Base-by-base conservation (phyloP, 768 basidiomycete genomes). In the Leccinum disarticulatum region DNA sequence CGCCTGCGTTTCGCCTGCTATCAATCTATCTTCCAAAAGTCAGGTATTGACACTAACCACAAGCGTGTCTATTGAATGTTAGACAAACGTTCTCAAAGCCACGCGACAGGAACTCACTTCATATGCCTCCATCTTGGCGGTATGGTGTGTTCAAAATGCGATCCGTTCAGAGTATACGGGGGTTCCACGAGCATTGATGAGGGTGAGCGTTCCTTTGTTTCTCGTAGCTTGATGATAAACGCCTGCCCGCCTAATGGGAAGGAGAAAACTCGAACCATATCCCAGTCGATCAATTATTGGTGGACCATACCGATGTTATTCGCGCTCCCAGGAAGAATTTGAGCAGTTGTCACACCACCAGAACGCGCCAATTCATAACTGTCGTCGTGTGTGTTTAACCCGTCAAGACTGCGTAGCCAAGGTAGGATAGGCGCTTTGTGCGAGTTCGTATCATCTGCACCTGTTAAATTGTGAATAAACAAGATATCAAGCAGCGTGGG, bases 401-500 rank as follows among this genome's bases (percentile, higher is more conserved):
- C 80, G 47, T 82, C 81, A 11, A 80, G 64, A 13, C 75, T 76
- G 4, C 79, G 71, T 14, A 83, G 66, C 85, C 87, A 91, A 6
- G 91, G 91, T 25, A 85, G 67, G 56, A 89, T 80, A 1, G 90
- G 82, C 0, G 78, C 79, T 55, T 83, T 79, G 35, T 69, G 17
- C 11, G 87, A 88, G 68, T 87, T 86, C 28, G 67, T 79, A 65
- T 91, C 90, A 51, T 74, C 61, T 8, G 82, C 77, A 30, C 84
- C 80, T 70, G 49, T 28, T 33, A n/a, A 17, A 9, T 14, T 27
- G 27, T 62, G 17, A 52, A 43, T 64, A 67, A 46, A 53, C 6
- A 7, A 3, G 11, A 35, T 28, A 5, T 19, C 25, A 36, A 41
- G 17, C 6, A 43, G 2, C 15, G 1, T 43, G 33, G 13, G 31